Evolutionary conservation across 345 rosid species (phyloP).

Genomic region (Nephelium lappaceum): DNA sequence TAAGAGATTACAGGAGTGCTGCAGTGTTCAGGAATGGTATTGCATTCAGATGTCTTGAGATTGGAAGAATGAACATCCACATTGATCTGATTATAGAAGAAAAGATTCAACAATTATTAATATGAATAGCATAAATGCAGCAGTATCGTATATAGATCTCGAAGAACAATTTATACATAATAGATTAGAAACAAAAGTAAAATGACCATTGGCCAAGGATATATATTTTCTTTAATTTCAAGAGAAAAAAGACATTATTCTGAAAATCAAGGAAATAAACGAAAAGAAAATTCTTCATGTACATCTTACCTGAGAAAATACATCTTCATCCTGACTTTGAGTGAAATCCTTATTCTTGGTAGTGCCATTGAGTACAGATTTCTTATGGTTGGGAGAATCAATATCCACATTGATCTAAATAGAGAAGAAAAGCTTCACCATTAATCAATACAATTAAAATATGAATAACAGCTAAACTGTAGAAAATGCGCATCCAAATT

Average conservation of each 20-base stretch:
- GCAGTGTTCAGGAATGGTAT: constrained; percentile 14
- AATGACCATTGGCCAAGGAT: not conserved
- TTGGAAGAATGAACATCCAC: constrained; percentile 14
- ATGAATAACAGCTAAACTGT: not conserved
- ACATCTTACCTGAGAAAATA: constrained; percentile 21
- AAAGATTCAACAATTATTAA: not conserved
- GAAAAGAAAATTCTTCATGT: not conserved
- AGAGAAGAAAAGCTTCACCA: not conserved
- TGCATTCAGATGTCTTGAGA: constrained; percentile 15
- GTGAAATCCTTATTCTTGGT: constrained; percentile 10
- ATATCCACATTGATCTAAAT: constrained; percentile 22
- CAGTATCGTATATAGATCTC: not conserved
- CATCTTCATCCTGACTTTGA: constrained; percentile 21
- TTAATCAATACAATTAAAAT: not conserved
- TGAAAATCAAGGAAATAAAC: not conserved
- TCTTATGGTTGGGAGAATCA: not conserved
- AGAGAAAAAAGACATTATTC: not conserved
- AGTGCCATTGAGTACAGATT: constrained; percentile 22
- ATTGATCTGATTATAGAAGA: constrained; percentile 20
- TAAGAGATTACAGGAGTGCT: constrained; percentile 17
- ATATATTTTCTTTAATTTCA: not conserved
- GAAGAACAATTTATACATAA: not conserved
- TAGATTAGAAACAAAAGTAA: no score
- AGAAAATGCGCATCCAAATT: constrained; percentile 4
- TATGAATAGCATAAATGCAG: not conserved